Percentiles rank a stretch among this genome's conserved stretches.
Conservation (phyloP, 768 basidiomycete genomes). For the Kwoniella botswanensis region DNA sequence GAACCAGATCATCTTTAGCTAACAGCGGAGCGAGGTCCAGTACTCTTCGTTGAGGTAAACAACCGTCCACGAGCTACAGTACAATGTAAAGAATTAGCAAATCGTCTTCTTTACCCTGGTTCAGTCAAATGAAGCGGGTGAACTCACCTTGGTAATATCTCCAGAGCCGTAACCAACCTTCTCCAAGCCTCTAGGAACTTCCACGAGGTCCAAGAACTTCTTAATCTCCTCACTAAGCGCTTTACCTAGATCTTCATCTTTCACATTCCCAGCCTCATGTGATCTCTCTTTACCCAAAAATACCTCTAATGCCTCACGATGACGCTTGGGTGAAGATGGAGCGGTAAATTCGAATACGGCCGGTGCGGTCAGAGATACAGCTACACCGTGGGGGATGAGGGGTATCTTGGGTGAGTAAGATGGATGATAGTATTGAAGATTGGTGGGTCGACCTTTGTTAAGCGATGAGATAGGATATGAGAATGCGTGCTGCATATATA, state of each 20-base stretch:
- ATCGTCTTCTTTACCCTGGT: too few species aligned
- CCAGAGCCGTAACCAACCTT: constrained; percentile 39
- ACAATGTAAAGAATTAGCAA: neutral
- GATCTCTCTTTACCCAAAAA: constrained; percentile 62
- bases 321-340: constrained; percentile 87
- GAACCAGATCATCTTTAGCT: constrained; percentile 77
- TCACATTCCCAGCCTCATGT: constrained; percentile 69
- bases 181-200: constrained; percentile 50
- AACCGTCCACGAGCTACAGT: constrained; percentile 79
- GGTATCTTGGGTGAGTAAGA: constrained; percentile 84
- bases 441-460: constrained; percentile 89
- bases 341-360: constrained; percentile 93
- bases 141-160: constrained; percentile 42
- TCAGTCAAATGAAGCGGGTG: too few species aligned
- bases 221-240: constrained; percentile 46
- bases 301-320: constrained; percentile 84
- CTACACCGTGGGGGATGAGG: constrained; percentile 91
- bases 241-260: constrained; percentile 76
- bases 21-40: constrained; percentile 91
- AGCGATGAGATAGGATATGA: constrained; percentile 57
- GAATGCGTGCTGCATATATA: constrained; percentile 45
- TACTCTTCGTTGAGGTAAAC: constrained; percentile 88
- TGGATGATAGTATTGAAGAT: constrained; percentile 72
- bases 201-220: constrained; percentile 47
- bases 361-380: constrained; percentile 56